Evolutionary conservation across 2,329 filamentous ascomycete species (phyloP), one percentile per base, ranked within the genome.

Genomic region (Talaromyces albobiverticillius): DNA sequence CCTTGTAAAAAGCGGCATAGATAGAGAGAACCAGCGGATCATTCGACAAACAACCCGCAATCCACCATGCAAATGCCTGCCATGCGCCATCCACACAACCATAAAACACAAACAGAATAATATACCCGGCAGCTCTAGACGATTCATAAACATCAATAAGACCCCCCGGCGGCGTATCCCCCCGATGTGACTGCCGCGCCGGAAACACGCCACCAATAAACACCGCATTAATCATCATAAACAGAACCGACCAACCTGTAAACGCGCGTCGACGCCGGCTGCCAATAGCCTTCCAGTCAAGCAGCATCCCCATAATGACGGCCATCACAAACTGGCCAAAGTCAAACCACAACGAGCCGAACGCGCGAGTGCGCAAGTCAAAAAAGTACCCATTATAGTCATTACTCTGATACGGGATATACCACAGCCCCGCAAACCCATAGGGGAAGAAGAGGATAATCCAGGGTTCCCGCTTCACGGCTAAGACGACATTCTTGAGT

Each of bases 321-420:
- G 61, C 57, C 46, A 60, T 57, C 18, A 59, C 25, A 25, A 64
- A 59, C 40, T 63, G 60, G 20, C 56, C 59, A 55, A 60, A 57
- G 16, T 60, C 58, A 45, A 58, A 63, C 54, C 59, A 56, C 6
- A 64, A 31, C 32, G 55, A 59, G 41, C 61, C 62, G 32, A 64
- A 59, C 11, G 61, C 59, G 4, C 62, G 57, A 1, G 56, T 60
- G 11, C 62, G 56, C 8, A 64, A 59, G 22, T 60, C 43, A 41
- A 64, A 64, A 45, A 59, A 59, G 23, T 58, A 55, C 4, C 42
- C 55, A 46, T 64, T 64, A 42, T 55, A 63, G 23, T 59, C 58
- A 41, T 64, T 64, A 48, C 54, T 59, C 29, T 64, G 62, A 26
- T 64, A 64, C 5, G 61, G 59, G 40, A 55, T 58, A 23, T 59